Conservation (phyloP, 2,329 filamentous ascomycete genomes). For the Penicillium carneum region DNA sequence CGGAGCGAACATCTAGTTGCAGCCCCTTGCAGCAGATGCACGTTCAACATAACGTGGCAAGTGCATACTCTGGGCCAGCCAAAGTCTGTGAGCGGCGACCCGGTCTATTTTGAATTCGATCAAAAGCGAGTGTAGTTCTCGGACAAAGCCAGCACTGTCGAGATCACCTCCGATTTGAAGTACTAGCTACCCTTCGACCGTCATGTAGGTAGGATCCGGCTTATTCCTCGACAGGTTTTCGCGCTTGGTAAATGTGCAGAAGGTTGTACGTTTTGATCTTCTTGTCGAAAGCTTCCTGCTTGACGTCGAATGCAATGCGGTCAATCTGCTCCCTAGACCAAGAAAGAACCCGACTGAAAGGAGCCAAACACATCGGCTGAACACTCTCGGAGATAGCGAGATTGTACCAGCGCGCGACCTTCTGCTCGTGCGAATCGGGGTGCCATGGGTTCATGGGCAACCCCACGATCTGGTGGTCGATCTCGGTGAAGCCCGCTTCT, state of each 20-base stretch:
- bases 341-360: slow-evolving; percentile 70
- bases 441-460: slow-evolving; percentile 80
- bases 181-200: not conserved
- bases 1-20: not conserved
- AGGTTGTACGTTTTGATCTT: slow-evolving; percentile 73
- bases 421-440: slow-evolving; percentile 67
- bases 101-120: not conserved
- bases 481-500: slow-evolving; percentile 78
- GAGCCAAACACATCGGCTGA: slow-evolving; percentile 74
- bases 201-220: not conserved
- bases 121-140: not conserved
- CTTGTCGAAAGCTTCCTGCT: slow-evolving; percentile 72
- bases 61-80: slow-evolving; percentile 20
- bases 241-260: slow-evolving; percentile 55
- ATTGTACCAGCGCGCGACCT: slow-evolving; percentile 84
- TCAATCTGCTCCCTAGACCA: slow-evolving; percentile 70
- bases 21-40: not conserved
- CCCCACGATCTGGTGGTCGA: slow-evolving; percentile 72
- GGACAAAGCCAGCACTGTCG: not conserved
- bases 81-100: slow-evolving; percentile 5
- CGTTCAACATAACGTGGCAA: not conserved
- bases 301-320: slow-evolving; percentile 68
- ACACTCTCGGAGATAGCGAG: slow-evolving; percentile 76
- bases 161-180: not conserved
- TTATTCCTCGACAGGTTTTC: slow-evolving; percentile 43